Conservation (phyloP, 2,329 filamentous ascomycete species). For the Periconia sp. region DNA sequence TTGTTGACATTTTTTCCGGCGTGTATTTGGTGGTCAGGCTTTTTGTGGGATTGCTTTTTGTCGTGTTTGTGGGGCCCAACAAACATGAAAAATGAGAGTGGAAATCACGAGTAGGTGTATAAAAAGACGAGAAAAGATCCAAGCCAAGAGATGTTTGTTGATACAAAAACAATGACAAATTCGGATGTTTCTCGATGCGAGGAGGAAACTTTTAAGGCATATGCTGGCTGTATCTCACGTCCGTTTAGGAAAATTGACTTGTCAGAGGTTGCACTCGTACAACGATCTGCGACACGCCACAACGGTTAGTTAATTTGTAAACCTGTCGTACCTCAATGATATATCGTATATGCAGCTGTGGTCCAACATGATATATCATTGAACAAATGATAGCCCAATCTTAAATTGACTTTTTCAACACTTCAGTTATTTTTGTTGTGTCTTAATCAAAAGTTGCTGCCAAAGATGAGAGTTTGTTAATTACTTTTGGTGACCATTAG, state of each 20-base stretch:
- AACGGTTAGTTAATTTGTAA: neutral
- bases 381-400: neutral
- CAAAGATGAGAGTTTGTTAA: too few species aligned
- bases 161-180: too few species aligned
- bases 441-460: too few species aligned
- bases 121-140: too few species aligned
- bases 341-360: neutral
- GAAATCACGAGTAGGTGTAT: too few species aligned
- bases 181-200: neutral
- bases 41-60: neutral
- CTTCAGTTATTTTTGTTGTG: too few species aligned
- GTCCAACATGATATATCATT: neutral
- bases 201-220: neutral
- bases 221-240: neutral
- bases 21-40: neutral
- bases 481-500: too few species aligned
- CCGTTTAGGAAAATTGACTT: neutral
- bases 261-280: neutral
- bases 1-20: neutral
- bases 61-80: neutral
- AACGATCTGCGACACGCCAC: neutral
- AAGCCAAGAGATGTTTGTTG: too few species aligned
- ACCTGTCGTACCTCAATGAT: neutral
- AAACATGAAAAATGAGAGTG: too few species aligned
- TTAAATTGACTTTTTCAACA: too few species aligned